Evolutionary conservation across 2,329 filamentous ascomycete species (phyloP), one percentile per base, ranked within the genome.

Genomic region (Stenocarpella maydis): DNA sequence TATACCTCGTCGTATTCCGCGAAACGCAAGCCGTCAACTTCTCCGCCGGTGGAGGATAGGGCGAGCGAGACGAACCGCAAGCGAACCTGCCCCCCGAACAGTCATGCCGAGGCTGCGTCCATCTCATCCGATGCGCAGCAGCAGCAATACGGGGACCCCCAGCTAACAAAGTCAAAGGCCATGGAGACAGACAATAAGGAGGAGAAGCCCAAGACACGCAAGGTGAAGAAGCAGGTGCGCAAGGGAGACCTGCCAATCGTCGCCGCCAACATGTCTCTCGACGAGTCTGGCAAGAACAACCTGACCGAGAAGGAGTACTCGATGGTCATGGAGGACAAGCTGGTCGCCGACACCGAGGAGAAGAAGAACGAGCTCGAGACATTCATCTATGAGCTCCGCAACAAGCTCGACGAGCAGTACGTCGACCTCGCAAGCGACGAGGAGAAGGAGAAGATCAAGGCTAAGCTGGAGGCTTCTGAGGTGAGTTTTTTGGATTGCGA

Each of bases 351-450:
- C 81, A 99, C 96, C 45, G 96, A 98, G 80, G 94, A 98, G 86
- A 97, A 97, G 90, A 99, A 98, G 93, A 99, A 99, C 86, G 95
- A 98, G 84, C 92, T 99, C 66, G 96, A 99, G 87, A 91, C 93
- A 28, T 97, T 92, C 84, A 98, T 98, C 83, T 99, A 99, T 84
- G 95, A 98, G 77, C 88, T 97, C 79, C 92, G 95, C 76, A 94
- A 94, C 83, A 98, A 98, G 90, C 71, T 98, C 65, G 94, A 98
- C 74, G 94, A 97, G 77, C 88, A 94, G 75, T 98, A 97, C 80
- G 85, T 94, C 73, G 93, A 97, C 61, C 94, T 97, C 74, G 91
- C 93, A 72, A 96, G 85, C 76, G 95, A 98, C 6, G 93, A 97
- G 58, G 95, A 98, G 89, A 98, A 98, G 88, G 84, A 90, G 52